Conservation (phyloP, 768 basidiomycete genomes). For the Russula sp. region DNA sequence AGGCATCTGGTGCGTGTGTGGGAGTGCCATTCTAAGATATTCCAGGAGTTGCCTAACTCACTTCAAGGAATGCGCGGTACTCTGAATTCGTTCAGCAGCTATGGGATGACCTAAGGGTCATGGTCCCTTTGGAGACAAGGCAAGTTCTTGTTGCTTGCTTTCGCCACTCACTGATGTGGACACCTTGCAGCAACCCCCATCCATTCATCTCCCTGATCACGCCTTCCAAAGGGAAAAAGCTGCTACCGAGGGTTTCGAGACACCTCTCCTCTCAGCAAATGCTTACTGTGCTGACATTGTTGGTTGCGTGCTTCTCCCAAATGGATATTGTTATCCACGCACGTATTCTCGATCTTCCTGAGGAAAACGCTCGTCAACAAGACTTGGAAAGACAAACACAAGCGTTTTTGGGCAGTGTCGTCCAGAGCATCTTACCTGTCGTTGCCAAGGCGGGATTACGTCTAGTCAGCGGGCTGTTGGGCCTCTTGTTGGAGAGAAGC, state of each 20-base stretch:
- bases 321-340: constrained; percentile 85
- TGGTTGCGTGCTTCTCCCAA: constrained; percentile 91
- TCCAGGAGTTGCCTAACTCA: background rate
- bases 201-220: constrained; percentile 90
- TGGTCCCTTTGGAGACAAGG: constrained; percentile 92
- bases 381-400: constrained; percentile 88
- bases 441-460: constrained; percentile 73
- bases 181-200: constrained; percentile 67
- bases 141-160: constrained; percentile 27
- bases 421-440: constrained; percentile 81
- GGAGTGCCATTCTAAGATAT: background rate
- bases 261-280: constrained; percentile 73
- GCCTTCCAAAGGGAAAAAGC: constrained; percentile 86
- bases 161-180: background rate
- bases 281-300: constrained; percentile 81
- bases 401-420: constrained; percentile 74
- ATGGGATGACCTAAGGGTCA: constrained; percentile 79
- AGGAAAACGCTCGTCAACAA: constrained; percentile 52
- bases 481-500: constrained; percentile 72
- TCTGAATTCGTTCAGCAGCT: constrained; percentile 55
- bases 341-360: constrained; percentile 55
- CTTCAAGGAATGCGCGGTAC: constrained; percentile 49
- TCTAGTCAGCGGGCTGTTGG: constrained; percentile 79
- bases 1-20: constrained; percentile 37
- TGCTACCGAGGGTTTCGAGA: constrained; percentile 82